Evolutionary conservation across 176 grass and related monocot genomes (phyloP), one percentile per base, ranked within the genome.

Genomic region (Musa troglodytarum): DNA sequence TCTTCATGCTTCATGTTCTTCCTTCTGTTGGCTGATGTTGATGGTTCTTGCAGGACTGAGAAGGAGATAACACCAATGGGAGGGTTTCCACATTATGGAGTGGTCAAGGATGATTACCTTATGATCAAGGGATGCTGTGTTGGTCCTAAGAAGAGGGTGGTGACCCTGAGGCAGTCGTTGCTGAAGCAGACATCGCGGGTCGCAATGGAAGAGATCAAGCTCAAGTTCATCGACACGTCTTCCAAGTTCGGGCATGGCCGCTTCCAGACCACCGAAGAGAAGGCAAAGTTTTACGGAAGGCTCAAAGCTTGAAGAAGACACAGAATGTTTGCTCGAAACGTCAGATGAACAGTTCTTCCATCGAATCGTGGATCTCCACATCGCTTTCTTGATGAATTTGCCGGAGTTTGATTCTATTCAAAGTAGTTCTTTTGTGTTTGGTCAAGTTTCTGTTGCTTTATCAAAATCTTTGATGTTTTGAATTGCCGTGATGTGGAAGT

Each of bases 241-340:
- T 92, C 93, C 76, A 97, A 97, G 85, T 97, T 97, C 0, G 93
- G 93, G n/a, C 93, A 96, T 0, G 93, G 93, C 0, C 93, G 93
- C 43, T 96, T 96, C 87, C 93, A 96, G 93, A 92, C 93, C 20
- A 96, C 93, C 0, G 78, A 92, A 1, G 93, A 96, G 83, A 96
- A 96, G 85, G 81, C 92, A 85, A 96, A 57, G 80, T 84, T 81
- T 74, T 96, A 74, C 0, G 93, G 93, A 79, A 92, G 78, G 89
- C 29, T 86, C 75, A 92, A 92, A 81, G 83, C 78, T 4, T 86
- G 80, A 79, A 0, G 24, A 26, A 0, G 24, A 26, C 11, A 25
- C 11, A 25, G 20, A 63, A 16, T 21, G 9, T 9, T 9, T 22
- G 1, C 59, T n/a, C 10, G 17, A 63, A 63, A 22, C n/a, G 5